A percentile compares a stretch with the other conserved stretches of the same genome.
Conservation (phyloP, 495 filamentous ascomycete genomes). For the Podospora australis region DNA sequence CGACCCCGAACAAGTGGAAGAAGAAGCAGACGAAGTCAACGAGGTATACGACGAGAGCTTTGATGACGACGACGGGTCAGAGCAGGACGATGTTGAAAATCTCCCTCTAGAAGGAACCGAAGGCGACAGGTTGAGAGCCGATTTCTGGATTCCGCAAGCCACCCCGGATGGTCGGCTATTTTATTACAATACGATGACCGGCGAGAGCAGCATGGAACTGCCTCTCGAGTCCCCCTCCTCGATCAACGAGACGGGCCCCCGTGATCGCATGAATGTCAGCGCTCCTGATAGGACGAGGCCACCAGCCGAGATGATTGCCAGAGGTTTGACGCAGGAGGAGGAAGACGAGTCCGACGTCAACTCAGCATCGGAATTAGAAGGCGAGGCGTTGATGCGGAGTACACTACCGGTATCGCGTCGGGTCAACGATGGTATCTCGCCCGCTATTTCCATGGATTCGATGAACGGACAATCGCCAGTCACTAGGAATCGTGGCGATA, state of each 20-base stretch:
- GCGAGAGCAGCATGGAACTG: constrained; percentile 85
- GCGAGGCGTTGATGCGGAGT: constrained; percentile 44
- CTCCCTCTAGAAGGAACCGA: constrained; percentile 65
- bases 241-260: constrained; percentile 72
- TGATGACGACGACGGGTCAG: constrained; percentile 26
- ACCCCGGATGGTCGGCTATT: constrained; percentile 91
- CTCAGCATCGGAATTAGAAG: constrained; percentile 83
- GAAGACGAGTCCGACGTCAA: constrained; percentile 69
- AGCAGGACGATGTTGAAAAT: constrained; percentile 46
- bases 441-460: constrained; percentile 88
- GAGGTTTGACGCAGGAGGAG: constrained; percentile 76
- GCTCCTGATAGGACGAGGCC: constrained; percentile 86
- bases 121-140: constrained; percentile 74
- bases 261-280: constrained; percentile 78
- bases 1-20: constrained; percentile 64
- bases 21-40: constrained; percentile 51
- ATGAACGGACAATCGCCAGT: constrained; percentile 55
- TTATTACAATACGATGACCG: constrained; percentile 96
- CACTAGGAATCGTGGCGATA: constrained; percentile 37
- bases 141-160: constrained; percentile 97
- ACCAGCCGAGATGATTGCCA: constrained; percentile 85
- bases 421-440: constrained; percentile 71
- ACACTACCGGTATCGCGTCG: constrained; percentile 55
- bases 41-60: constrained; percentile 36
- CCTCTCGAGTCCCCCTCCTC: constrained; percentile 85